phyloP scores from a whole-genome alignment of 257 asterid species.

The Ilex asprella region DNA sequence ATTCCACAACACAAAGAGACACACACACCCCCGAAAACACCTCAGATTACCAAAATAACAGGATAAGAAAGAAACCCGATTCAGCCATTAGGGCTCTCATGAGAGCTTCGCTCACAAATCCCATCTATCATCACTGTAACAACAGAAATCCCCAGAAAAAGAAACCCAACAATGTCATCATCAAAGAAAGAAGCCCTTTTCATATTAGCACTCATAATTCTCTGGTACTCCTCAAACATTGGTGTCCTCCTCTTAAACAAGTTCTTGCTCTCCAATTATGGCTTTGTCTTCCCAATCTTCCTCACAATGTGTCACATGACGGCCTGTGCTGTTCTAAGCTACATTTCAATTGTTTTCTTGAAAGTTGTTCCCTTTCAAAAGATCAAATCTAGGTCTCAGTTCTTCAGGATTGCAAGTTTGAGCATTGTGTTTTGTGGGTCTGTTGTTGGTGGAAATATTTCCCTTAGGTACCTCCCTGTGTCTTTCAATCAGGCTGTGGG shows the following conservation, averaged over 20 bases:
- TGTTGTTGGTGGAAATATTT: slow-evolving; percentile 93
- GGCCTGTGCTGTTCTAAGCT: slow-evolving; percentile 88
- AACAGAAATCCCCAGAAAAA: slow-evolving; percentile 7
- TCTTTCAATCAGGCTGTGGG: slow-evolving; percentile 97
- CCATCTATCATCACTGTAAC: not conserved
- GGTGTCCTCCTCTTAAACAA: slow-evolving; percentile 95
- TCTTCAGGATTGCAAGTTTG: slow-evolving; percentile 63
- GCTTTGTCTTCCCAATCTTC: slow-evolving; percentile 72
- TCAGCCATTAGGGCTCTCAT: not conserved
- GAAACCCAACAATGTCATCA: slow-evolving; percentile 20
- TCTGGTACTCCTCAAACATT: slow-evolving; percentile 82
- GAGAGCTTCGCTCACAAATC: not conserved
- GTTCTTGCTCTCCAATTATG: slow-evolving; percentile 74
- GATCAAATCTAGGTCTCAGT: slow-evolving; percentile 78
- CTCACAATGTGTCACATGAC: slow-evolving; percentile 99
- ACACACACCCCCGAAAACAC: no score
- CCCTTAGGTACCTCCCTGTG: slow-evolving; percentile 69
- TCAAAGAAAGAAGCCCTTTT: slow-evolving; percentile 40
- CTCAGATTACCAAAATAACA: no score
- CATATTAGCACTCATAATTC: slow-evolving; percentile 45
- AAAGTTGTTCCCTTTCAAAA: slow-evolving; percentile 73
- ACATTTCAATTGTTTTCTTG: slow-evolving; percentile 65
- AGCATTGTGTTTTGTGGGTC: slow-evolving; percentile 84
- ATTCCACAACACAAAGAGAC: no score
- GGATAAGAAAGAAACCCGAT: not conserved